Base-by-base conservation (phyloP, 331 rosid genomes). In the Saraca asoca region DNA sequence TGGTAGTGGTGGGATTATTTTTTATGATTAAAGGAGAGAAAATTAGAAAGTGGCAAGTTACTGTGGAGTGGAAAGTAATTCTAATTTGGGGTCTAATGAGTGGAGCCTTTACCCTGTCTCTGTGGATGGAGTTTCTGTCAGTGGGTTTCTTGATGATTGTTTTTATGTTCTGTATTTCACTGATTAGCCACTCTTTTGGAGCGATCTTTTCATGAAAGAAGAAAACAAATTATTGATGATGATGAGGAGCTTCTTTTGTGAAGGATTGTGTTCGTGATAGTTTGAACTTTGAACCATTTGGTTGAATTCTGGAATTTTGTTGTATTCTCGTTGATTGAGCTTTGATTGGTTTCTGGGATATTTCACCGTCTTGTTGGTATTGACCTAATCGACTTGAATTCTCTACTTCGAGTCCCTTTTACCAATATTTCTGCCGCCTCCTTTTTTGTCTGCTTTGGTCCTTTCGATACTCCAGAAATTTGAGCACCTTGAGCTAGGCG, bases 141-240 rank as follows among this genome's bases (percentile, higher is more conserved):
- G 11, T 39, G 11, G 43, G 68, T 44, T 46, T 48, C 57, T 29
- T 13, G 11, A 9, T 50, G 50, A 29, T 53, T 58, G 52, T 43
- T 5, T 2, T 70, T n/a, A 19, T 69, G 17, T 68, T 73, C 15
- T 76, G 24, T 59, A 63, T 31, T 71, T 58, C 7, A 66, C 71
- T 62, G 65, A 53, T 42, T 62, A 34, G 14, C 51, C 15, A 2
- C 57, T 73, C 49, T 17, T 33, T 29, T 58, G 6, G 5, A 52
- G 12, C 51, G 34, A 33, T 62, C 3, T 49, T 49, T 48, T 43
- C 39, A 12, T 18, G 4, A 33, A n/a, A n/a, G n/a, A n/a, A n/a
- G n/a, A n/a, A n/a, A n/a, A n/a, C n/a, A n/a, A n/a, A n/a, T n/a
- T 53, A 24, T n/a, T 51, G 69, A 18, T 61, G 12, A 50, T 50